A percentile compares a stretch with the other conserved stretches of the same genome.
phyloP scores from a whole-genome alignment of 306 rosid genomes.

The Begonia loranthoides region DNA sequence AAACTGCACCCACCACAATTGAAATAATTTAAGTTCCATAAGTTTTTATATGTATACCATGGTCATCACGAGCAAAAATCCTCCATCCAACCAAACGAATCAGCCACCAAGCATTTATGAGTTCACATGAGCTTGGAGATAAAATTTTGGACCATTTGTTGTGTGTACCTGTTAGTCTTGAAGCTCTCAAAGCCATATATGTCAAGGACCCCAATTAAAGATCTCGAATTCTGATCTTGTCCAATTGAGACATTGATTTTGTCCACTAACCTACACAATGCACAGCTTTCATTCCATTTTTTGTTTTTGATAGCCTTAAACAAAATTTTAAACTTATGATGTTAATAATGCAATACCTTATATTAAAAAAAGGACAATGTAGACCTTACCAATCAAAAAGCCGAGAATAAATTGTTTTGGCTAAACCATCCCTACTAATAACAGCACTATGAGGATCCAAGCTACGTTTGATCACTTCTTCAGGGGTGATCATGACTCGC shows the following conservation, averaged over 20 bases:
- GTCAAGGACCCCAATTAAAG: constrained; percentile 79
- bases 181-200: constrained; percentile 96
- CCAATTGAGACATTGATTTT: constrained; percentile 83
- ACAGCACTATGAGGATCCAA: constrained; percentile 94
- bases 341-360: too few relatives aligned
- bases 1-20: constrained; percentile 30
- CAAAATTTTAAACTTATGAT: too few relatives aligned
- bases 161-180: constrained; percentile 48
- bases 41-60: too few relatives aligned
- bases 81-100: too few relatives aligned
- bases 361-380: too few relatives aligned
- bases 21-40: too few relatives aligned
- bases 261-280: constrained; percentile 32
- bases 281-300: too few relatives aligned
- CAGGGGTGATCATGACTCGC: constrained; percentile 98
- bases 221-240: constrained; percentile 60
- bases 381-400: constrained; percentile 79
- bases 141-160: neutral
- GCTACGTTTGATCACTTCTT: constrained; percentile 91
- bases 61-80: too few relatives aligned
- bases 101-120: neutral
- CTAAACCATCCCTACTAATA: constrained; percentile 84
- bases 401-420: constrained; percentile 86
- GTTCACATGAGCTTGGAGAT: neutral
- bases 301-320: too few relatives aligned